phyloP scores from a whole-genome alignment of 805 yeast genomes.

The Peterozyma toletana region DNA sequence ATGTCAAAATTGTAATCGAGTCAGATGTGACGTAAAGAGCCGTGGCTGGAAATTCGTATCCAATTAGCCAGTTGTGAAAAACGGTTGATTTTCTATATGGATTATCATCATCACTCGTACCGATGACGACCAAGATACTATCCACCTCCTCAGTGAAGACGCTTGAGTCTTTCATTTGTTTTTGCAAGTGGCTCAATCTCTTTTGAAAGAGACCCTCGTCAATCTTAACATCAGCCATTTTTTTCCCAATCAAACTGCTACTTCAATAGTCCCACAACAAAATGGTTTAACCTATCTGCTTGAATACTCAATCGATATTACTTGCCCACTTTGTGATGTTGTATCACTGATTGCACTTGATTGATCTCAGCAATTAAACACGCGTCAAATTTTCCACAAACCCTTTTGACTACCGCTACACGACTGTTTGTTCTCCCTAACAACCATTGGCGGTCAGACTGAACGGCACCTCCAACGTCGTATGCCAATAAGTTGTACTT shows the following conservation, averaged over 20 bases:
- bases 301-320: too few species aligned
- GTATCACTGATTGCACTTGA: too few species aligned
- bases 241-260: neutral
- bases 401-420: too few species aligned
- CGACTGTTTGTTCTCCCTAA: too few species aligned
- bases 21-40: slow-evolving; percentile 56
- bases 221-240: slow-evolving; percentile 54
- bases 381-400: too few species aligned
- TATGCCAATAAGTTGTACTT: too few species aligned
- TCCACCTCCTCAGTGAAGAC: slow-evolving; percentile 32
- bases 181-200: slow-evolving; percentile 38
- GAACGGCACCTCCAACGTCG: too few species aligned
- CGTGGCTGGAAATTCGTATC: slow-evolving; percentile 95
- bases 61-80: slow-evolving; percentile 84
- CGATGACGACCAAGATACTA: slow-evolving; percentile 63
- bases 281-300: too few species aligned
- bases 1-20: slow-evolving; percentile 61
- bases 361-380: too few species aligned
- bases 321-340: too few species aligned
- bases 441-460: too few species aligned
- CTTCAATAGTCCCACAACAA: too few species aligned
- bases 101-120: slow-evolving; percentile 81
- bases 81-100: slow-evolving; percentile 86
- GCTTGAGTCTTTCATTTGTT: slow-evolving; percentile 20
- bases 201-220: slow-evolving; percentile 46